Evolutionary conservation across 2,329 filamentous ascomycete species (phyloP).

Genomic region (Pseudocercospora pini-densiflorae): DNA sequence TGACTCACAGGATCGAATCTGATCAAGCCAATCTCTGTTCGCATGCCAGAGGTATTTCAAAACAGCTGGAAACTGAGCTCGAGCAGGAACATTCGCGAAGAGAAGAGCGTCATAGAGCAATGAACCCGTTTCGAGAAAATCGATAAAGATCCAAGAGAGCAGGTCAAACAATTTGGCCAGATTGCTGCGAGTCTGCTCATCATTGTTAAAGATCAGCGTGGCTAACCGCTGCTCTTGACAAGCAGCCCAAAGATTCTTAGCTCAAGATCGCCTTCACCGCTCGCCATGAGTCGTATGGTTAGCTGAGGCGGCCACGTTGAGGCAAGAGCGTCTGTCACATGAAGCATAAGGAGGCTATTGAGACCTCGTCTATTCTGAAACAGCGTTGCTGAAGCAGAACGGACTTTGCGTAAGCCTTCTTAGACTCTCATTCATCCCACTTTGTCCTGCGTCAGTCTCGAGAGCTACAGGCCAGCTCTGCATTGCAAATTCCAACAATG

Average conservation of each 20-base stretch:
- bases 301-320: not conserved
- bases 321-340: too few relatives aligned
- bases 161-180: too few relatives aligned
- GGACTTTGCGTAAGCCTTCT: too few relatives aligned
- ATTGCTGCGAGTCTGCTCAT: not conserved
- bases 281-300: not conserved
- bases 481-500: too few relatives aligned
- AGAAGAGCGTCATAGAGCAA: not conserved
- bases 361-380: too few relatives aligned
- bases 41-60: conserved; percentile 26
- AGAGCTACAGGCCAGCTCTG: not conserved
- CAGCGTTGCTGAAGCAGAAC: too few relatives aligned
- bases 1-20: conserved; percentile 55
- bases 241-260: not conserved
- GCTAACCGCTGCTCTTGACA: not conserved
- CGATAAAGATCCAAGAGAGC: not conserved
- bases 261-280: not conserved
- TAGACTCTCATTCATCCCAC: too few relatives aligned
- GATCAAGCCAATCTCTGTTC: conserved; percentile 54
- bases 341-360: too few relatives aligned
- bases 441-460: too few relatives aligned
- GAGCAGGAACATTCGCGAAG: not conserved
- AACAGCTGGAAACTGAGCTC: not conserved
- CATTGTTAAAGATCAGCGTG: not conserved
- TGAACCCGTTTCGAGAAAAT: not conserved